Conservation (phyloP, 441 rosid species). For the Pelargonium myrrhifolium region DNA sequence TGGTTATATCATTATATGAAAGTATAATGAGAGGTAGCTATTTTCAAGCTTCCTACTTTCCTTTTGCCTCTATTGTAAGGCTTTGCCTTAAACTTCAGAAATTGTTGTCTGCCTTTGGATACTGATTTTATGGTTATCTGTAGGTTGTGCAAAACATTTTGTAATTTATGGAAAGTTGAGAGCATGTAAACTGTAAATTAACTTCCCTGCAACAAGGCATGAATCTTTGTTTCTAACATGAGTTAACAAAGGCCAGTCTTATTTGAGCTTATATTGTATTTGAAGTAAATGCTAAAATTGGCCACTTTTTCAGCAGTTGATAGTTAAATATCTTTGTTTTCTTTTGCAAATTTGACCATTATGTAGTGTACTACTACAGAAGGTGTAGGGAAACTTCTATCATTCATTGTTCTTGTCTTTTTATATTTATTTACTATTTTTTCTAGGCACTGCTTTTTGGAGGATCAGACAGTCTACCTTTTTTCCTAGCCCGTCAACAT, state of each 20-base stretch:
- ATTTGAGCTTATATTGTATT: background rate
- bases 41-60: background rate
- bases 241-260: too few species aligned
- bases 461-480: constrained; percentile 67
- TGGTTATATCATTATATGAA: background rate
- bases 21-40: background rate
- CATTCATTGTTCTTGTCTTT: background rate
- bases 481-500: constrained; percentile 68
- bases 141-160: too few species aligned
- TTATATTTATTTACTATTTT: constrained; percentile 10
- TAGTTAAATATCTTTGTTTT: background rate
- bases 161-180: background rate
- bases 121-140: background rate
- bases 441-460: constrained; percentile 83
- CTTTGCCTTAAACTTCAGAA: too few species aligned
- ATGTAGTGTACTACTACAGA: background rate
- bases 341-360: constrained; percentile 6
- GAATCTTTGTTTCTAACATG: too few species aligned
- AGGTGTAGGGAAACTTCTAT: background rate
- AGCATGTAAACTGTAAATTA: background rate
- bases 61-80: background rate
- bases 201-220: too few species aligned
- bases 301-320: background rate
- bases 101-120: background rate
- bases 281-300: background rate